Percentiles rank a stretch among this genome's conserved stretches.
Evolutionary conservation across 1,284 basidiomycete species (phyloP).

Genomic region (Meripilus lineatus): DNA sequence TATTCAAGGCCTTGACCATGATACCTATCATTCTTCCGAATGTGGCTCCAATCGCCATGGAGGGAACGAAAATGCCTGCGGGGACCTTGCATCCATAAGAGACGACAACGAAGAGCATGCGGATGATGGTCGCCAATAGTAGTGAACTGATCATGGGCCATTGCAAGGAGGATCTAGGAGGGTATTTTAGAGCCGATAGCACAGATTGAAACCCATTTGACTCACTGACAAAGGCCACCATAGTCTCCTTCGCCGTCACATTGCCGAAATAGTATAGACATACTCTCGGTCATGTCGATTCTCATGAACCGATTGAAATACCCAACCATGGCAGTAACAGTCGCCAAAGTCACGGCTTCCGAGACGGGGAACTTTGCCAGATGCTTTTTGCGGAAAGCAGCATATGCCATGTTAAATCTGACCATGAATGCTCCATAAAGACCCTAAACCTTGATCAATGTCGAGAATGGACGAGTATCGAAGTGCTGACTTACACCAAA

Average conservation of each 20-base stretch:
- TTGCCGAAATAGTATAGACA: constrained; percentile 95
- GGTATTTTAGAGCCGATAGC: background rate
- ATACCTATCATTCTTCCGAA: constrained; percentile 97
- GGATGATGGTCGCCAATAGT: constrained; percentile 86
- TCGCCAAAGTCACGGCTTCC: constrained; percentile 87
- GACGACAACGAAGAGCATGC: constrained; percentile 83
- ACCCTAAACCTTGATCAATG: constrained; percentile 57
- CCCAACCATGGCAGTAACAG: constrained; percentile 85
- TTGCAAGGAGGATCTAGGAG: constrained; percentile 73
- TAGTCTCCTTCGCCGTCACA: constrained; percentile 94
- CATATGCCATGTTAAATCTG: constrained; percentile 95
- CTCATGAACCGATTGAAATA: constrained; percentile 95
- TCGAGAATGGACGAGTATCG: background rate
- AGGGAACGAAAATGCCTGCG: constrained; percentile 96
- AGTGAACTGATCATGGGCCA: constrained; percentile 96
- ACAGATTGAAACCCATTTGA: too few species aligned
- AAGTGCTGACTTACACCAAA: constrained; percentile 72
- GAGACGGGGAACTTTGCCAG: constrained; percentile 80
- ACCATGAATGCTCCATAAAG: constrained; percentile 96
- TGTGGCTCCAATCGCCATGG: constrained; percentile 95
- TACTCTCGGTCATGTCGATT: constrained; percentile 97
- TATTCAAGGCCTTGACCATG: constrained; percentile 88
- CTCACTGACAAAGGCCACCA: constrained; percentile 92
- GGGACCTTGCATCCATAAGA: constrained; percentile 98
- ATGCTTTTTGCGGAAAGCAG: constrained; percentile 89